These are phyloP conservation scores for Trichosporon sp. DNA, from an alignment of 1,284 basidiomycete genomes.

Conservation along the genomic window DNA sequence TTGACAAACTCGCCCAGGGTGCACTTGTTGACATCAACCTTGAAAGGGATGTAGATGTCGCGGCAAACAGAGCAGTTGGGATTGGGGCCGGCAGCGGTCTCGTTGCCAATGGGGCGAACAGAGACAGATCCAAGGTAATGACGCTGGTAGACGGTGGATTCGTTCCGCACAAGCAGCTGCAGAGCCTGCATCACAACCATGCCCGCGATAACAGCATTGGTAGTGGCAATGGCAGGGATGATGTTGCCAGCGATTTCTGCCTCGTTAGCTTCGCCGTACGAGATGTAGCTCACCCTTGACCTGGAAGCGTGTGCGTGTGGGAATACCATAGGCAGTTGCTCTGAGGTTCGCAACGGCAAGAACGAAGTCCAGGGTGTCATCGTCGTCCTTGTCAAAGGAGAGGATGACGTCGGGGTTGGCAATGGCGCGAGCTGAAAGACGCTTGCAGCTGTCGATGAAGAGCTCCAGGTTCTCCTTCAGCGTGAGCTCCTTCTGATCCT, in stretches of 20 bases:
- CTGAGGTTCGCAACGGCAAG: slow-evolving; percentile 90
- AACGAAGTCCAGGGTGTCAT: slow-evolving; percentile 93
- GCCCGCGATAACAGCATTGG: slow-evolving; percentile 94
- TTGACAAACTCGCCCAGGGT: slow-evolving; percentile 69
- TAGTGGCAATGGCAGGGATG: slow-evolving; percentile 97
- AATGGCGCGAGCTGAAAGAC: slow-evolving; percentile 68
- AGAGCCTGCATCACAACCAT: slow-evolving; percentile 89
- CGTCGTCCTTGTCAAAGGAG: slow-evolving; percentile 96
- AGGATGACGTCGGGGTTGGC: slow-evolving; percentile 68
- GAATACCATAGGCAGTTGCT: slow-evolving; percentile 83
- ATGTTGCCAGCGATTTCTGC: slow-evolving; percentile 99
- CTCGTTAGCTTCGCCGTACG: slow-evolving; percentile 10
- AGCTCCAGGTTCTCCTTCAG: slow-evolving; percentile 74
- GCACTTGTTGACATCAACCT: slow-evolving; percentile 62
- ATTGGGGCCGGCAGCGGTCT: slow-evolving; percentile 69
- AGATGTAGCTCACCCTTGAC: slow-evolving; percentile 67
- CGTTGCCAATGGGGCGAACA: slow-evolving; percentile 55
- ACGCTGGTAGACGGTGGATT: slow-evolving; percentile 48
- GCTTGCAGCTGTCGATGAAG: slow-evolving; percentile 74
- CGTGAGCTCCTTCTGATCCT: slow-evolving; percentile 71
- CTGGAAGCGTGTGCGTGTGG: slow-evolving; percentile 86
- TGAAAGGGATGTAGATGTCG: slow-evolving; percentile 72
- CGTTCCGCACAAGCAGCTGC: slow-evolving; percentile 60
- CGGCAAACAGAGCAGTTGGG: slow-evolving; percentile 75
- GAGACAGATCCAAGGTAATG: slow-evolving; percentile 10